Evolutionary conservation across 768 basidiomycete species (phyloP).

Genomic region (Gloeopeniophorella convolvens): DNA sequence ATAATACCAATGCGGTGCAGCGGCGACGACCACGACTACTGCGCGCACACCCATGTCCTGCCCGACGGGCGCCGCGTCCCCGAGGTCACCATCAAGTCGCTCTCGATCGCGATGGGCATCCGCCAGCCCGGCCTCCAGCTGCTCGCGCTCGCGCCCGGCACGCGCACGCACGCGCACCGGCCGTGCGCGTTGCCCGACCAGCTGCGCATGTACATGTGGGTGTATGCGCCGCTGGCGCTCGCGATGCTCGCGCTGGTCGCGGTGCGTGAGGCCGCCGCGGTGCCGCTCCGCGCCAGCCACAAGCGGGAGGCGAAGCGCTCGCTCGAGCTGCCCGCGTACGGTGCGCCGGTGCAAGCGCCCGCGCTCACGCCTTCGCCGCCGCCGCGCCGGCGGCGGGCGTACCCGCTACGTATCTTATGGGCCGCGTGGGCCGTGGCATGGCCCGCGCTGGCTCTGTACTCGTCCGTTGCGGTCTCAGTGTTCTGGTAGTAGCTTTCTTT

Average conservation of each 20-base stretch:
- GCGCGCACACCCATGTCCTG: slow-evolving; percentile 59
- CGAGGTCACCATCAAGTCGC: slow-evolving; percentile 84
- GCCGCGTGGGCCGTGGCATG: slow-evolving; percentile 4
- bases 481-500: too few species aligned
- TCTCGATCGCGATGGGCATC: slow-evolving; percentile 88
- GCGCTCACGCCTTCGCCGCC: neutral
- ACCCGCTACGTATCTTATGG: neutral
- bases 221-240: slow-evolving; percentile 64
- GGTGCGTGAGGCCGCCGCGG: neutral
- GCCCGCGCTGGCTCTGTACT: slow-evolving; percentile 7
- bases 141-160: slow-evolving; percentile 56
- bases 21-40: slow-evolving; percentile 96
- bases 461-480: neutral
- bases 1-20: slow-evolving; percentile 31
- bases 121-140: slow-evolving; percentile 84
- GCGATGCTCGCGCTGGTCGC: slow-evolving; percentile 50
- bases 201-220: slow-evolving; percentile 61
- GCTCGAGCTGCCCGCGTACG: neutral
- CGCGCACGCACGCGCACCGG: slow-evolving; percentile 41
- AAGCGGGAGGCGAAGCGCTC: neutral
- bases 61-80: slow-evolving; percentile 31
- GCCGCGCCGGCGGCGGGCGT: neutral
- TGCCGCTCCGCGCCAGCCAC: neutral
- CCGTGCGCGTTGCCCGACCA: slow-evolving; percentile 85
- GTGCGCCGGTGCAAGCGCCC: too few species aligned